Conservation (phyloP, 163 green algal species). For the Chlorella variabilis region DNA sequence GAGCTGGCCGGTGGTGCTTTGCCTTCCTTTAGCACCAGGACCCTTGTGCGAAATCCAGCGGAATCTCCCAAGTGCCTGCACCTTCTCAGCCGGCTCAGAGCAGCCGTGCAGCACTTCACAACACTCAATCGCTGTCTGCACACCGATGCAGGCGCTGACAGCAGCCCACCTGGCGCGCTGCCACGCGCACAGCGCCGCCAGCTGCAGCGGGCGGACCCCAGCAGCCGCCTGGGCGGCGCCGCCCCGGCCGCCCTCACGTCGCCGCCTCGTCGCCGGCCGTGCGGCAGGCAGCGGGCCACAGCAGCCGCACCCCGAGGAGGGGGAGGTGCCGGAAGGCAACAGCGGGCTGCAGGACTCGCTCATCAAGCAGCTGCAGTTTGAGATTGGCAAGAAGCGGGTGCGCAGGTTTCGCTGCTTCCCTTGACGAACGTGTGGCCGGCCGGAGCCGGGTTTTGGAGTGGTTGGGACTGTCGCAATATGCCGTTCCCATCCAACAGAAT, state of each 20-base stretch:
- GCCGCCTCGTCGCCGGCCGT: not conserved
- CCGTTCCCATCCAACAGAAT: no score
- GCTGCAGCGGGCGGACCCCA: not conserved
- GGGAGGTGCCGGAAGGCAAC: constrained; percentile 21
- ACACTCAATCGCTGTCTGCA: not conserved
- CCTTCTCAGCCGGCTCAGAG: no score
- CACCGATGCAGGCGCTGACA: not conserved
- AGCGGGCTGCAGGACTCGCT: constrained; percentile 53
- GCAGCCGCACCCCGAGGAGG: constrained; percentile 25
- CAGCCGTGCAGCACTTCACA: no score
- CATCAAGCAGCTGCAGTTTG: constrained; percentile 54
- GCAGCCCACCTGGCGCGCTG: not conserved
- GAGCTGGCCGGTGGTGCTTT: no score
- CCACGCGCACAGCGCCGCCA: not conserved
- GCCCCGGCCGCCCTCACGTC: not conserved
- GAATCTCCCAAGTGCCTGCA: no score
- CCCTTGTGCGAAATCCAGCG: no score
- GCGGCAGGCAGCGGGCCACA: not conserved
- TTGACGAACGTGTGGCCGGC: no score
- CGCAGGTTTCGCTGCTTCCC: not conserved
- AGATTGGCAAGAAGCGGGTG: constrained; percentile 62
- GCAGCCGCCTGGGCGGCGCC: not conserved
- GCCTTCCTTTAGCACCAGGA: no score
- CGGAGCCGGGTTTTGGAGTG: no score
- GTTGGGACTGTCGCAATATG: no score